Base-by-base conservation (phyloP, 1,284 basidiomycete species). In the Melanopsichium pennsylvanicum region DNA sequence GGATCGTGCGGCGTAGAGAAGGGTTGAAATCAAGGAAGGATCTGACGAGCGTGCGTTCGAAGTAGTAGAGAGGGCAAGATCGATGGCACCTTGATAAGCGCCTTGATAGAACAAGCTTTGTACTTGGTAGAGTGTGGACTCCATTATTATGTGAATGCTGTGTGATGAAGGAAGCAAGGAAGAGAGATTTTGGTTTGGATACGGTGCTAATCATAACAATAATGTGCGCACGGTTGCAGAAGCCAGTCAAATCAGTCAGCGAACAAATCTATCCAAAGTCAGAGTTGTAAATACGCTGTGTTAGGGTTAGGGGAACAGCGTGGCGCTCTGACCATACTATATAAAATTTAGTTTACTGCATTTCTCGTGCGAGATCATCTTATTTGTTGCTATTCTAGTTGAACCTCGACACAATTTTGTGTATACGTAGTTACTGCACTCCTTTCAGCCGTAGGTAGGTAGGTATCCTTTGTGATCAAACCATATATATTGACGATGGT, bases 51-150 rank as follows among this genome's bases (percentile, higher is more conserved):
- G 52, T 23, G 62, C 39, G 12, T 45, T 42, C 8, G 60, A 60
- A 9, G 67, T 49, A 15, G 58, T 66, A 0, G 52, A 61, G 26
- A 69, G 38, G 2, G 72, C 77, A 8, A 72, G 59, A 9, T 70
- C 71, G 27, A 76, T 63, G 67, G 74, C 76, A n/a, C 70, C 74
- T 29, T 54, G 36, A 39, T 79, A 79, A 21, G 78, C 76, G 45
- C 71, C 75, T 49, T 79, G 78, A 40, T 80, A 79, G 56, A 76
- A 80, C 42, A 79, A 72, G 29, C 70, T 70, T 57, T 80, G 76
- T 12, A 76, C 63, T 44, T 75, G 60, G 42, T 72, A 78, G 5
- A 70, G 60, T 18, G 57, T 54, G 16, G 71, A 55, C 31, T 70
- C 69, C 71, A 76, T 70, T 7, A 25, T 61, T 44, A 12, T 3